These are phyloP conservation scores for Fusarium domesticum DNA, from an alignment of 2,329 filamentous ascomycete species.

Conservation along the genomic window DNA sequence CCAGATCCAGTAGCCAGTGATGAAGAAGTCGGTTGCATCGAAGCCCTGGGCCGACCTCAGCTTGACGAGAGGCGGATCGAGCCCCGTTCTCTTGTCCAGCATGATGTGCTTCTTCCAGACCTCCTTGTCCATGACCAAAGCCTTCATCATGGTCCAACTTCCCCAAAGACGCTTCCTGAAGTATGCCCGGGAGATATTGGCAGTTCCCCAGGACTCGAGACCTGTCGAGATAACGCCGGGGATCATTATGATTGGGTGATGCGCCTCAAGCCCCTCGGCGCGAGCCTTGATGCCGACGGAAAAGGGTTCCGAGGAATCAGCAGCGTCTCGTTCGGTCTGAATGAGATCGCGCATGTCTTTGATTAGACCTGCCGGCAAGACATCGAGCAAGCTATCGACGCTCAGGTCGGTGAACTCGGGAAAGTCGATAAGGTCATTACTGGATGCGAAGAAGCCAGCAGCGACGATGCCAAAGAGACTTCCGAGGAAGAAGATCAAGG, in stretches of 20 bases:
- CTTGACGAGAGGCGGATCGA: conserved; percentile 89
- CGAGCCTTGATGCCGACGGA: conserved; percentile 81
- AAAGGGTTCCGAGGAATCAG: conserved; percentile 91
- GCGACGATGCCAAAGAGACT: conserved; percentile 86
- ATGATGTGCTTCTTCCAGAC: conserved; percentile 96
- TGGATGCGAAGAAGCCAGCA: conserved; percentile 85
- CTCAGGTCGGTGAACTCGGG: conserved; percentile 68
- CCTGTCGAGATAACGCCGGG: conserved; percentile 97
- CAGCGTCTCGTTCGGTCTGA: conserved; percentile 76
- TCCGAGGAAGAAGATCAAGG: conserved; percentile 82
- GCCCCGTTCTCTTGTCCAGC: conserved; percentile 85
- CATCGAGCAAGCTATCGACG: conserved; percentile 82
- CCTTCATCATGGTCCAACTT: conserved; percentile 98
- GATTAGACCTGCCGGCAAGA: conserved; percentile 79
- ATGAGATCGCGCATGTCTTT: conserved; percentile 83
- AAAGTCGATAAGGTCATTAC: conserved; percentile 84
- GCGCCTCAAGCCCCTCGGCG: conserved; percentile 73
- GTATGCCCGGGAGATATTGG: conserved; percentile 79
- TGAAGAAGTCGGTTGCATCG: conserved; percentile 95
- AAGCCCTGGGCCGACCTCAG: conserved; percentile 92
- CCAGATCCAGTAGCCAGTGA: conserved; percentile 95
- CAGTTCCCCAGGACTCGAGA: conserved; percentile 93
- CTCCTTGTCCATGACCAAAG: conserved; percentile 88
- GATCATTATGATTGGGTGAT: conserved; percentile 94
- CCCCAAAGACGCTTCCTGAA: conserved; percentile 96